phyloP scores from a whole-genome alignment of 2,329 filamentous ascomycete genomes.

The Chrysosporium queenslandicum region DNA sequence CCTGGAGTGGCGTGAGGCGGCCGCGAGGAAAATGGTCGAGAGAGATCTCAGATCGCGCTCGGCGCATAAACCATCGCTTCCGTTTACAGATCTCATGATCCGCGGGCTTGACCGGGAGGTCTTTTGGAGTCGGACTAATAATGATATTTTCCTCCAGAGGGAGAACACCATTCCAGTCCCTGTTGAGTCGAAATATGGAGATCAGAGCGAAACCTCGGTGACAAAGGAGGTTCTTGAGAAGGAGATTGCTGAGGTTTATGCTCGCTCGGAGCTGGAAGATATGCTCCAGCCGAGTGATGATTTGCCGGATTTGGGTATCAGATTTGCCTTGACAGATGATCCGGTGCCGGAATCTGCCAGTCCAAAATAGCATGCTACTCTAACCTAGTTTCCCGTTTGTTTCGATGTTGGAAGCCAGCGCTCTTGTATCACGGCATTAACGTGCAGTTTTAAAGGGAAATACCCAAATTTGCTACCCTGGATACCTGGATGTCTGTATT shows the following conservation, averaged over 20 bases:
- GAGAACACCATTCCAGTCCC: neutral
- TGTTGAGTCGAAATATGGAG: neutral
- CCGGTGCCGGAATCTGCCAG: neutral
- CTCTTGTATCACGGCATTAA: too few species aligned
- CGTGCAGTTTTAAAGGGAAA: too few species aligned
- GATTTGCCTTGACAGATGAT: neutral
- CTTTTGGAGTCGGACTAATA: neutral
- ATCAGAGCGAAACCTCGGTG: neutral
- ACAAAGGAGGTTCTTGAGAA: neutral
- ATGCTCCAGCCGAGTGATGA: neutral
- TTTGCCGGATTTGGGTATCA: neutral
- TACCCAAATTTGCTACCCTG: too few species aligned
- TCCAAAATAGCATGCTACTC: neutral
- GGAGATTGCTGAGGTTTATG: neutral
- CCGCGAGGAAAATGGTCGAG: neutral
- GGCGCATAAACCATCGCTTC: neutral
- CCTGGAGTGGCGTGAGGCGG: neutral
- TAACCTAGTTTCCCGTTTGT: neutral
- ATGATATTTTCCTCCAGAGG: neutral
- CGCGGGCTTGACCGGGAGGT: neutral
- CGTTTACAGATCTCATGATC: neutral
- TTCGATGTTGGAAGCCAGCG: neutral
- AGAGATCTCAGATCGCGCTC: neutral
- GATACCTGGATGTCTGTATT: neutral
- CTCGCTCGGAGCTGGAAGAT: neutral